phyloP scores from a whole-genome alignment of 257 asterid species.

The Solanum bulbocastanum region DNA sequence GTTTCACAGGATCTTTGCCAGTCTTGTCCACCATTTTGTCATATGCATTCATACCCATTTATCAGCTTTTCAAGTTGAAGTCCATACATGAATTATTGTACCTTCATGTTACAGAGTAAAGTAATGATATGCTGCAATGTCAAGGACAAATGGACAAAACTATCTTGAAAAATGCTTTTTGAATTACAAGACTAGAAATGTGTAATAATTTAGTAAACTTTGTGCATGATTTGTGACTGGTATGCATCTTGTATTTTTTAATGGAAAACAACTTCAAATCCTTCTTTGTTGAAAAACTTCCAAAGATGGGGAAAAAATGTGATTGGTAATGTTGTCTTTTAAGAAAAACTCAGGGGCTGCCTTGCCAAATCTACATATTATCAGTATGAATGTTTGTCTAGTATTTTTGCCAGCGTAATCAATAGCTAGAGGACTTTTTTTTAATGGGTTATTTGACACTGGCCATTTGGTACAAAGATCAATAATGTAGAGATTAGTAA shows the following conservation, averaged over 20 bases:
- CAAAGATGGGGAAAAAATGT: neutral
- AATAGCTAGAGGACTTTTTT: neutral
- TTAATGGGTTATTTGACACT: neutral
- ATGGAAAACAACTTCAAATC: neutral
- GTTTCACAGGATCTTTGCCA: neutral
- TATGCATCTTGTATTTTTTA: neutral
- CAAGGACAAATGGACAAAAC: neutral
- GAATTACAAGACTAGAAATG: neutral
- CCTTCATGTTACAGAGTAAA: neutral
- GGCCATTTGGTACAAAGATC: no score
- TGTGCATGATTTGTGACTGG: neutral
- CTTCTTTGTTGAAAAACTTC: neutral
- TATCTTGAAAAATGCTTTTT: neutral
- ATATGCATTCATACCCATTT: neutral
- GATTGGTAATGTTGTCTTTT: neutral
- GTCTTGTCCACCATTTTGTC: neutral
- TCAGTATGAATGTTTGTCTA: neutral
- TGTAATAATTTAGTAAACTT: neutral
- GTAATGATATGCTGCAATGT: neutral
- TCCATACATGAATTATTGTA: neutral
- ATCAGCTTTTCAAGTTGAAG: neutral
- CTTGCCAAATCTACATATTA: neutral
- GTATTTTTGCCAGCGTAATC: neutral
- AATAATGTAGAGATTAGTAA: no score
- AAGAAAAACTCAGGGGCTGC: neutral